Percentiles rank a stretch among this genome's conserved stretches.
phyloP scores from a whole-genome alignment of 306 rosid species.

The Dryas octopetala region DNA sequence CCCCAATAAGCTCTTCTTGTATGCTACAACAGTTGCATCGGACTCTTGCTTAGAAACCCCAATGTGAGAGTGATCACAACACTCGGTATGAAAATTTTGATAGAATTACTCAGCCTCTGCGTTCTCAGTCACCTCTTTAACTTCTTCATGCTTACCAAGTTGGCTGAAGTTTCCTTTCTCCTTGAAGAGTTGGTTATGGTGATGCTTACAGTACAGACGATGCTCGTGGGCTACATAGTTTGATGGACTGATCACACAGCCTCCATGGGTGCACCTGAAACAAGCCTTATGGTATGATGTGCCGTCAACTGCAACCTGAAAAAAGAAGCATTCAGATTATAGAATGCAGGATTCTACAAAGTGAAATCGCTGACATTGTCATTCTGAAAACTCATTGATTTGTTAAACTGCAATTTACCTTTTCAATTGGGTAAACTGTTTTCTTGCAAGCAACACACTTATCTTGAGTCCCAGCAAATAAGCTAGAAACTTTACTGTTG shows the following conservation, averaged over 20 bases:
- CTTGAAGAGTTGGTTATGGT: constrained; percentile 88
- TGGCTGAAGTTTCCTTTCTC: constrained; percentile 92
- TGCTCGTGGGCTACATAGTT: constrained; percentile 90
- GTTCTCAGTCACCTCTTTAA: constrained; percentile 43
- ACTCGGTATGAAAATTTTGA: constrained; percentile 5
- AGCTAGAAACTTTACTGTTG: constrained; percentile 66
- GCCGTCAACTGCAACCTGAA: constrained; percentile 86
- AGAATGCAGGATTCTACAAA: neutral
- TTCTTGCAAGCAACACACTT: constrained; percentile 84
- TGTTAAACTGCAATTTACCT: constrained; percentile 42
- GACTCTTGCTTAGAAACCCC: constrained; percentile 16
- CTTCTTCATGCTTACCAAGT: constrained; percentile 52
- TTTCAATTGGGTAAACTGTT: constrained; percentile 91
- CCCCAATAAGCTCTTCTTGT: constrained; percentile 11
- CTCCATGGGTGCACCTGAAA: constrained; percentile 87
- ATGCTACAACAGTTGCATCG: constrained; percentile 27
- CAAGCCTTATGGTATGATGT: constrained; percentile 75
- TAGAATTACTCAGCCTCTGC: constrained; percentile 25
- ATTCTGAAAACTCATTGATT: neutral
- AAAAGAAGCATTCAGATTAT: neutral
- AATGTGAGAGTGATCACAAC: constrained; percentile 14
- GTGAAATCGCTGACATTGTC: neutral
- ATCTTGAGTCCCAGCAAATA: constrained; percentile 89
- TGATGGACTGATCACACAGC: constrained; percentile 89
- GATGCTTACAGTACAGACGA: constrained; percentile 83